phyloP scores from a whole-genome alignment of 164 flowering plant genomes.

The Saururus chinensis region DNA sequence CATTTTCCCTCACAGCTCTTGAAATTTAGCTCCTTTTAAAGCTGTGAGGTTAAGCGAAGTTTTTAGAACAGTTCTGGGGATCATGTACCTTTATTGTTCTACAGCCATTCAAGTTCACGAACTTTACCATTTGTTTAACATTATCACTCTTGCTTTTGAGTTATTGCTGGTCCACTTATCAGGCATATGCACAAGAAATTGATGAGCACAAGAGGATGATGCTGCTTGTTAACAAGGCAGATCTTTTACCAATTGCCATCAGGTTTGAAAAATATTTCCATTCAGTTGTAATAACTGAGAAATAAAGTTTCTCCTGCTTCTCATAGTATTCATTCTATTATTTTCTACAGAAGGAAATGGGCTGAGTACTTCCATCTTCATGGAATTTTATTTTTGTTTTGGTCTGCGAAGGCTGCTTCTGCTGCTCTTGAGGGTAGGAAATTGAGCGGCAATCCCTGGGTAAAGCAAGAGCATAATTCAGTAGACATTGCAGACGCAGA shows the following conservation, averaged over 20 bases:
- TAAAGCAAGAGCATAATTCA: slow-evolving; percentile 5
- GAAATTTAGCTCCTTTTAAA: no score
- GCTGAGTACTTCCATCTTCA: slow-evolving; percentile 58
- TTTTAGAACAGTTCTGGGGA: no score
- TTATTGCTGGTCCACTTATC: background rate
- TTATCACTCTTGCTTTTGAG: no score
- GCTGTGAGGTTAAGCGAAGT: no score
- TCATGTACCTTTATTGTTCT: no score
- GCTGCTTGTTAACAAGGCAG: slow-evolving; percentile 92
- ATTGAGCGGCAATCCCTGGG: slow-evolving; percentile 19
- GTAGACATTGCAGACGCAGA: slow-evolving; percentile 24
- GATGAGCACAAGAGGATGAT: slow-evolving; percentile 74
- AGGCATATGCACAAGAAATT: slow-evolving; percentile 80
- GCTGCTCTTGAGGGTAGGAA: slow-evolving; percentile 64
- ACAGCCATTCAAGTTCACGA: no score
- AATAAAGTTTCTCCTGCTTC: background rate
- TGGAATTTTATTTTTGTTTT: slow-evolving; percentile 67
- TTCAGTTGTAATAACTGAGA: background rate
- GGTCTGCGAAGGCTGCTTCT: slow-evolving; percentile 98
- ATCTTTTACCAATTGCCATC: slow-evolving; percentile 65
- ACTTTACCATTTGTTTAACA: no score
- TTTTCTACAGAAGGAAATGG: slow-evolving; percentile 60
- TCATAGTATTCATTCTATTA: background rate
- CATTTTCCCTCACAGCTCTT: no score
- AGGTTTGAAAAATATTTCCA: slow-evolving; percentile 25